Evolutionary conservation across 2,329 filamentous ascomycete genomes (phyloP).

Genomic region (Penicillium griseofulvum): DNA sequence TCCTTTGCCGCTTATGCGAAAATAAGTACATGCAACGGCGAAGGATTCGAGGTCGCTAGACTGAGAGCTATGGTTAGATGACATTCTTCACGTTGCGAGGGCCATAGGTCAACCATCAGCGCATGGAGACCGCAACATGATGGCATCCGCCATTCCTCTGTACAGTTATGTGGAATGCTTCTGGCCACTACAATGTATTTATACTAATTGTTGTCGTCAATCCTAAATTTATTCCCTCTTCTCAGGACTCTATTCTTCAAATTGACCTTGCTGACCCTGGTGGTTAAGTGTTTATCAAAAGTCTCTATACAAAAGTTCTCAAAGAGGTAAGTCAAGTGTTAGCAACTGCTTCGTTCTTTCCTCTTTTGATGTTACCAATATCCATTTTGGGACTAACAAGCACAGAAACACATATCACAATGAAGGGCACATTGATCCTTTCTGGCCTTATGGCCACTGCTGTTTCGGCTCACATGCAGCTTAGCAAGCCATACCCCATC

Average conservation of each 20-base stretch:
- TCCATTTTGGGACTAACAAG: neutral
- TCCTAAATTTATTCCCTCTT: neutral
- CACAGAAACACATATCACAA: slow-evolving; percentile 15
- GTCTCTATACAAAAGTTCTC: neutral
- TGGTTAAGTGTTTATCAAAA: slow-evolving; percentile 12
- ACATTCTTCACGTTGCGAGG: slow-evolving; percentile 27
- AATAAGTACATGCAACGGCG: no score
- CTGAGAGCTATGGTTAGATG: neutral
- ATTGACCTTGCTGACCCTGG: slow-evolving; percentile 4
- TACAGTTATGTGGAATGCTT: slow-evolving; percentile 17
- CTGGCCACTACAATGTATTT: slow-evolving; percentile 11
- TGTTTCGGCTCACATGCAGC: slow-evolving; percentile 53
- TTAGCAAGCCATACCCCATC: slow-evolving; percentile 55
- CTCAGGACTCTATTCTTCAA: slow-evolving; percentile 1
- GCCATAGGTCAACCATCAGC: neutral
- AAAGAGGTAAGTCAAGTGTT: neutral
- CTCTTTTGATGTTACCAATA: neutral
- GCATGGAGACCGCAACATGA: slow-evolving; percentile 4
- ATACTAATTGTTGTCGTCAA: slow-evolving; percentile 4
- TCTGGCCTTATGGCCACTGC: slow-evolving; percentile 33
- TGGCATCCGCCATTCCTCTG: slow-evolving; percentile 23
- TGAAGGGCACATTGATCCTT: slow-evolving; percentile 35
- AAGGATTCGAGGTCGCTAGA: neutral
- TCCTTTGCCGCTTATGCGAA: neutral
- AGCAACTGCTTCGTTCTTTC: neutral